Base-by-base conservation (phyloP, 148 eudicot species). In the Fagopyrum esculentum region DNA sequence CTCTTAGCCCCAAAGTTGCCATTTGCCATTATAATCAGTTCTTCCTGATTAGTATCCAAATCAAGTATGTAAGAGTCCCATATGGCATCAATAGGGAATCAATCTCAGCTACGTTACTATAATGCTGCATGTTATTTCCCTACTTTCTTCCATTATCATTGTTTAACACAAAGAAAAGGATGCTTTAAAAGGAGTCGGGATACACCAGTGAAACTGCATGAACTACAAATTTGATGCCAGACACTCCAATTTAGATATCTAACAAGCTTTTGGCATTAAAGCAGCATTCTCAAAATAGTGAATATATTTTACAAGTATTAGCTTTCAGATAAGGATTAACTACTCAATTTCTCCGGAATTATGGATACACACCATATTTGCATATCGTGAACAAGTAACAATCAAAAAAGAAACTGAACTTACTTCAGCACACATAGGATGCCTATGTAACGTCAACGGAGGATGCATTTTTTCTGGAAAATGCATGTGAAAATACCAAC, bases 381-480 rank as follows among this genome's bases (percentile, higher is more conserved):
- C 26, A 45, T 19, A n/a, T 6, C 6, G 50, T 40, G 16, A 44
- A 19, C n/a, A 17, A 19, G 17, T n/a, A 35, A 52, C 4, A n/a
- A 22, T 10, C 66, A 35, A 63, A 71, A 69, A 30, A 30, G 51
- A 47, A 73, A 69, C 15, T 73, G 44, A 81, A 84, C 94, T 92
- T 84, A 90, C 97, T 75, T 92, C 97, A 74, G 86, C 95, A 79
- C 97, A 92, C 91, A 92, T 85, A 19, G 97, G 97, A 78, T 92
- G 95, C 82, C 92, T 81, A 76, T 92, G 95, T 45, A 92, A 55
- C 2, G 97, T 90, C 73, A 92, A 78, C 80, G 95, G 95, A 75
- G 95, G 97, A 87, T 92, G 97, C 95, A 92, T 92, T 75, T 70
- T 16, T 74, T 66, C 40, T 35, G 46, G n/a, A n/a, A 66, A 40